These are phyloP conservation scores for Syncephalastrum monosporum DNA, from an alignment of 371 early-diverging fungal species.

Conservation along the genomic window DNA sequence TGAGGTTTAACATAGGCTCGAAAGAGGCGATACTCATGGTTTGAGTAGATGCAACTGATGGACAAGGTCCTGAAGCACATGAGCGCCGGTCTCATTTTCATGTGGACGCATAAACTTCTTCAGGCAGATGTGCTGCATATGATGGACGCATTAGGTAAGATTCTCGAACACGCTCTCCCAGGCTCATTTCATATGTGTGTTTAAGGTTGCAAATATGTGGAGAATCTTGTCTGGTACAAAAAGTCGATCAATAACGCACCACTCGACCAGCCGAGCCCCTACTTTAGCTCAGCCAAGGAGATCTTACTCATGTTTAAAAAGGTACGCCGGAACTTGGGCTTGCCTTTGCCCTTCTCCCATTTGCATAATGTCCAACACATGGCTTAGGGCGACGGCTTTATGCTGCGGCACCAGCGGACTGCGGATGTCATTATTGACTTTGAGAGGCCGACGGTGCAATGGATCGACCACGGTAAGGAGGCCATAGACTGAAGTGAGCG, in stretches of 20 bases:
- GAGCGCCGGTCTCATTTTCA: conserved; percentile 58
- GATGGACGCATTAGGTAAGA: conserved; percentile 55
- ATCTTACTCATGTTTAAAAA: conserved; percentile 66
- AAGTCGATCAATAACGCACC: conserved; percentile 51
- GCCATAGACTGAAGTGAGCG: background rate
- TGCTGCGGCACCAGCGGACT: conserved; percentile 63
- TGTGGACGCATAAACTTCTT: conserved; percentile 64
- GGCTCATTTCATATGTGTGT: background rate
- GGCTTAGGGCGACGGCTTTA: conserved; percentile 57
- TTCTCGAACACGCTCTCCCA: background rate
- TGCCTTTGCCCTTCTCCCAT: background rate
- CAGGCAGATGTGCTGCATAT: conserved; percentile 58
- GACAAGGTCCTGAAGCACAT: conserved; percentile 44
- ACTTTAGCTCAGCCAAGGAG: conserved; percentile 51
- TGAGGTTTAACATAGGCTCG: conserved; percentile 17
- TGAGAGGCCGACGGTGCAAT: conserved; percentile 46
- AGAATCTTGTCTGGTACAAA: conserved; percentile 70
- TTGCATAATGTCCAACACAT: background rate
- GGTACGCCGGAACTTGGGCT: conserved; percentile 16
- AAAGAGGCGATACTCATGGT: conserved; percentile 11
- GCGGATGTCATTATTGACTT: conserved; percentile 69
- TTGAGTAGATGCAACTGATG: conserved; percentile 39
- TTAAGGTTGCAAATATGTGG: conserved; percentile 62
- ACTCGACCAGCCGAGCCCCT: conserved; percentile 50
- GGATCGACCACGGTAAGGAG: conserved; percentile 44